Percentiles rank a stretch among this genome's conserved stretches.
Conservation (phyloP, 495 filamentous ascomycete genomes). For the Aspergillus heteromorphus region DNA sequence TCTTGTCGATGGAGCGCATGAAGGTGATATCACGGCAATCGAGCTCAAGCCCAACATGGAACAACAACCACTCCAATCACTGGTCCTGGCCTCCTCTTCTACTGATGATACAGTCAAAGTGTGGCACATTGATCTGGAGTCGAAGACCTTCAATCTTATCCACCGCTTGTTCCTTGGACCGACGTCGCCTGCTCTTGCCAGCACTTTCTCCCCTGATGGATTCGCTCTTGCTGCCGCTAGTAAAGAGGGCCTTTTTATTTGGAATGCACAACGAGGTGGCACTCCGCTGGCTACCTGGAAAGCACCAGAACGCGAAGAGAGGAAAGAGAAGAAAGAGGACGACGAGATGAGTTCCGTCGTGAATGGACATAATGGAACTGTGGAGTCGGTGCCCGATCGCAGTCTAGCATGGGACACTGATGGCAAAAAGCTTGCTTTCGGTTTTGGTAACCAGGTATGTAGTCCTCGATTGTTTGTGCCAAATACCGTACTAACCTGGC, state of each 20-base stretch:
- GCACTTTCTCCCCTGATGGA: conserved; percentile 69
- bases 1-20: conserved; percentile 34
- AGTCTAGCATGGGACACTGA: conserved; percentile 72
- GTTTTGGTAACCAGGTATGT: conserved; percentile 63
- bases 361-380: conserved; percentile 40
- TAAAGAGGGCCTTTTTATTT: conserved; percentile 59
- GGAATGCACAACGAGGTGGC: conserved; percentile 64
- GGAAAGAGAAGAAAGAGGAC: conserved; percentile 29
- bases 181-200: conserved; percentile 51
- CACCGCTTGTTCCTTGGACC: conserved; percentile 40
- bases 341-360: conserved; percentile 21
- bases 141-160: conserved; percentile 53
- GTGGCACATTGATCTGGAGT: conserved; percentile 60
- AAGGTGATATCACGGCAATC: conserved; percentile 43
- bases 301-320: conserved; percentile 22
- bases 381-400: conserved; percentile 31
- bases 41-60: conserved; percentile 33
- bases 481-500: conserved; percentile 6
- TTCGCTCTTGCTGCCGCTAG: conserved; percentile 65
- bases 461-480: neutral
- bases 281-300: conserved; percentile 63
- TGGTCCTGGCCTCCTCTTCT: conserved; percentile 43
- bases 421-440: conserved; percentile 69
- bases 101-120: conserved; percentile 61
- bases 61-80: conserved; percentile 20